Evolutionary conservation across 2,329 filamentous ascomycete species (phyloP).

Genomic region (Cercospora sp.): DNA sequence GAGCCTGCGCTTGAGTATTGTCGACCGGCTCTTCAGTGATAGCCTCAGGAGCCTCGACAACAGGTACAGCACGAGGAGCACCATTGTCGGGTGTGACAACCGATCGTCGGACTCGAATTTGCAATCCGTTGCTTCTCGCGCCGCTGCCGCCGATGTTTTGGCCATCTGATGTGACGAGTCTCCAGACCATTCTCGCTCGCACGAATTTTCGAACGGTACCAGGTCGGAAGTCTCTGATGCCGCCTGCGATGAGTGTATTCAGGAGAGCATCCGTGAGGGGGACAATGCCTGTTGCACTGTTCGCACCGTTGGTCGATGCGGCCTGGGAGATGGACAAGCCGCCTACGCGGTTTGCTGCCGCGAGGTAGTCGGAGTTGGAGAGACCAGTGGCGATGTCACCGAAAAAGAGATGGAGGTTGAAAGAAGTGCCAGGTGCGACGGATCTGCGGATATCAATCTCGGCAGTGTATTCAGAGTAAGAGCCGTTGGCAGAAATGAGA

Average conservation of each 20-base stretch:
- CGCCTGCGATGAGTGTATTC: conserved; percentile 14
- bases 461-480: conserved; percentile 14
- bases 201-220: conserved; percentile 11
- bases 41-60: conserved; percentile 8
- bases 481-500: conserved; percentile 13
- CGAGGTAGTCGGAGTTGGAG: conserved; percentile 16
- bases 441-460: conserved; percentile 7
- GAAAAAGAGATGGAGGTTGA: conserved; percentile 19
- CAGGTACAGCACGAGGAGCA: conserved; percentile 2
- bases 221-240: conserved; percentile 13
- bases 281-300: conserved; percentile 7
- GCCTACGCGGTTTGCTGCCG: conserved; percentile 17
- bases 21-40: conserved; percentile 1
- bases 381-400: conserved; percentile 10
- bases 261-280: conserved; percentile 17
- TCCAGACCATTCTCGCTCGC: conserved; percentile 13
- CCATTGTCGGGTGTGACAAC: conserved; percentile 12
- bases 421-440: conserved; percentile 15
- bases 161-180: conserved; percentile 12
- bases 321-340: conserved; percentile 16
- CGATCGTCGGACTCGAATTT: conserved; percentile 2
- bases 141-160: conserved; percentile 10
- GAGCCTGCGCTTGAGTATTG: neutral
- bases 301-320: neutral
- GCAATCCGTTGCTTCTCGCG: conserved; percentile 7